phyloP scores from a whole-genome alignment of 306 rosid genomes.

The Vigna unguiculata region DNA sequence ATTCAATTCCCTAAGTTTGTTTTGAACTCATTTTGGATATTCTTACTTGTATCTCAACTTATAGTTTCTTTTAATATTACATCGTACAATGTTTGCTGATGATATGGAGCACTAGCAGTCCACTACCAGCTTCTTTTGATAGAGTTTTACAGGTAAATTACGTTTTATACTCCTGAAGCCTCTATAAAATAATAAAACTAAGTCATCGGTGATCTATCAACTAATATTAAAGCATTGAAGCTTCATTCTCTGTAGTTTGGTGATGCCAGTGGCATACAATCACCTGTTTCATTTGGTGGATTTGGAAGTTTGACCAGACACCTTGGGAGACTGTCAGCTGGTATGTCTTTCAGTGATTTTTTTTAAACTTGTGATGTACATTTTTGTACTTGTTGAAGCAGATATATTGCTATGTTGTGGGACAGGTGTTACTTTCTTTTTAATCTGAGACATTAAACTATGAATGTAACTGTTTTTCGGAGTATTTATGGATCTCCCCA shows the following conservation, averaged over 20 bases:
- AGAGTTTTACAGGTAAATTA: constrained; percentile 83
- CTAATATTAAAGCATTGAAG: constrained; percentile 39
- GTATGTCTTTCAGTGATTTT: constrained; percentile 47
- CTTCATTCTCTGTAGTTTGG: constrained; percentile 77
- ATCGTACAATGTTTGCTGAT: constrained; percentile 39
- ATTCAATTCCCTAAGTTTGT: constrained; percentile 19
- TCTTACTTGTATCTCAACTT: not conserved
- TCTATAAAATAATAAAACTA: constrained; percentile 31
- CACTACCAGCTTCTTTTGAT: constrained; percentile 81
- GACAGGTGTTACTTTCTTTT: not conserved
- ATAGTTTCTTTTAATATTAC: constrained; percentile 38
- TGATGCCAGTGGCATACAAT: constrained; percentile 95
- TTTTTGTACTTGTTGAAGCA: constrained; percentile 25
- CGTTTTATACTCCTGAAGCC: constrained; percentile 41
- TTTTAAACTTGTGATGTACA: constrained; percentile 5
- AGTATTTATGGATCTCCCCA: not conserved
- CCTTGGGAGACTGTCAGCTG: constrained; percentile 79
- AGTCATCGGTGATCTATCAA: constrained; percentile 40
- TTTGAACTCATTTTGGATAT: constrained; percentile 1
- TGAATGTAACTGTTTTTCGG: not conserved
- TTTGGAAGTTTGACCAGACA: constrained; percentile 97
- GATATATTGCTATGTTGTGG: constrained; percentile 22
- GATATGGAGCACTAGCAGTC: constrained; percentile 62
- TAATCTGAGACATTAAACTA: not conserved
- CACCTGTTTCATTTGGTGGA: constrained; percentile 95